Evolutionary conservation across 2,329 filamentous ascomycete species (phyloP).

Genomic region (Aspergillus transmontanensis): DNA sequence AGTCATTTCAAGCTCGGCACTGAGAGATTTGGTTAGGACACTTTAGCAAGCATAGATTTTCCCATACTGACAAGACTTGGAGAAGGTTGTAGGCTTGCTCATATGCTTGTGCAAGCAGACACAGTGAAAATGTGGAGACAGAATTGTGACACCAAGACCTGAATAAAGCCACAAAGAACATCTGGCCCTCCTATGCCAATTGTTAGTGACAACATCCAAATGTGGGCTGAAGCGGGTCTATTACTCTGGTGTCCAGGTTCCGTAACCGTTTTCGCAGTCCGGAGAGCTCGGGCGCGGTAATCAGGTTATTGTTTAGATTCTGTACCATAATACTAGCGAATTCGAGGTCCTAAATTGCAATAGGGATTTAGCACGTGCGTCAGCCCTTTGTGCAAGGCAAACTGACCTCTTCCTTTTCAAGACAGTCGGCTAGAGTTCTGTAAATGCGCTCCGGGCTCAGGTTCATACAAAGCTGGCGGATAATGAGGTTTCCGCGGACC

Average conservation of each 20-base stretch:
- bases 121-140: conserved; percentile 94
- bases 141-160: conserved; percentile 98
- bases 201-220: conserved; percentile 19
- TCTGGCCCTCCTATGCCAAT: conserved; percentile 75
- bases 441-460: conserved; percentile 95
- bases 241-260: conserved; percentile 82
- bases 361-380: conserved; percentile 11
- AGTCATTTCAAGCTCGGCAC: conserved; percentile 96
- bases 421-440: conserved; percentile 89
- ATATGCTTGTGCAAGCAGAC: conserved; percentile 92
- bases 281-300: conserved; percentile 90
- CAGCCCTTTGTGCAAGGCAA: background rate
- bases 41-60: background rate
- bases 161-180: conserved; percentile 92
- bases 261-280: conserved; percentile 87
- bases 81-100: conserved; percentile 96
- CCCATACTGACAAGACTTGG: conserved; percentile 77
- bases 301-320: conserved; percentile 97
- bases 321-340: conserved; percentile 99
- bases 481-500: conserved; percentile 92
- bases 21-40: conserved; percentile 44
- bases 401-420: conserved; percentile 82
- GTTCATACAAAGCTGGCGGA: conserved; percentile 89
- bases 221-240: background rate
- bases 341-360: conserved; percentile 70